Percentiles rank a stretch among this genome's conserved stretches.
Evolutionary conservation across 495 filamentous ascomycete species (phyloP).

Genomic region (Recurvomyces mirabilis): DNA sequence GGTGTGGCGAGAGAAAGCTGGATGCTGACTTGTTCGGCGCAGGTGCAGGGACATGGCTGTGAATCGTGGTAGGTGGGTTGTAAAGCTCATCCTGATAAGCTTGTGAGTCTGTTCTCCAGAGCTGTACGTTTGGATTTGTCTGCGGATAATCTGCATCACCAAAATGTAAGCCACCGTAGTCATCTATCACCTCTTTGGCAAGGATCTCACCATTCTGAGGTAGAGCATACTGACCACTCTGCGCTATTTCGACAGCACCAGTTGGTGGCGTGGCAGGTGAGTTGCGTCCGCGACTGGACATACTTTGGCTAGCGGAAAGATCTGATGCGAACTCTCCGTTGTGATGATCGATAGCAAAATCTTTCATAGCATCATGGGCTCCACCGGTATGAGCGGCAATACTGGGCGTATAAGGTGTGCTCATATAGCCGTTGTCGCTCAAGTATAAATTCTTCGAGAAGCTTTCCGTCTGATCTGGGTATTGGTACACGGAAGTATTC

Average conservation of each 20-base stretch:
- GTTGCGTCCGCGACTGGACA: slow-evolving; percentile 43
- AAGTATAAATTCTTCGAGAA: slow-evolving; percentile 31
- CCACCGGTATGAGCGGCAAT: slow-evolving; percentile 27
- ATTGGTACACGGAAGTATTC: slow-evolving; percentile 13
- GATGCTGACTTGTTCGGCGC: slow-evolving; percentile 26
- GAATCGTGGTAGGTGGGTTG: slow-evolving; percentile 50
- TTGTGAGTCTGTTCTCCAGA: slow-evolving; percentile 68
- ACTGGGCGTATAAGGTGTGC: slow-evolving; percentile 13
- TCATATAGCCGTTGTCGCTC: slow-evolving; percentile 25
- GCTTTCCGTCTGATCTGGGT: slow-evolving; percentile 13
- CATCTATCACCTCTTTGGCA: slow-evolving; percentile 36
- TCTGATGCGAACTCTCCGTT: slow-evolving; percentile 29
- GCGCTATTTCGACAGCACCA: slow-evolving; percentile 41
- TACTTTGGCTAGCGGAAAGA: slow-evolving; percentile 42
- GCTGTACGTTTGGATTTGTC: slow-evolving; percentile 61
- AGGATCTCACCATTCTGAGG: slow-evolving; percentile 25
- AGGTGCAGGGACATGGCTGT: slow-evolving; percentile 31
- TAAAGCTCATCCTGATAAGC: slow-evolving; percentile 77
- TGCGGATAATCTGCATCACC: slow-evolving; percentile 25
- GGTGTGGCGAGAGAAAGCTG: slow-evolving; percentile 41
- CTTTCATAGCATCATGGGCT: slow-evolving; percentile 44
- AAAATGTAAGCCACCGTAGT: slow-evolving; percentile 51
- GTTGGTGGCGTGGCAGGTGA: slow-evolving; percentile 49
- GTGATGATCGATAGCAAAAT: slow-evolving; percentile 43
- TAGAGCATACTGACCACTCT: slow-evolving; percentile 23